These are phyloP conservation scores for Trichosporon faecale DNA, from an alignment of 1,284 basidiomycete species.

Conservation along the genomic window DNA sequence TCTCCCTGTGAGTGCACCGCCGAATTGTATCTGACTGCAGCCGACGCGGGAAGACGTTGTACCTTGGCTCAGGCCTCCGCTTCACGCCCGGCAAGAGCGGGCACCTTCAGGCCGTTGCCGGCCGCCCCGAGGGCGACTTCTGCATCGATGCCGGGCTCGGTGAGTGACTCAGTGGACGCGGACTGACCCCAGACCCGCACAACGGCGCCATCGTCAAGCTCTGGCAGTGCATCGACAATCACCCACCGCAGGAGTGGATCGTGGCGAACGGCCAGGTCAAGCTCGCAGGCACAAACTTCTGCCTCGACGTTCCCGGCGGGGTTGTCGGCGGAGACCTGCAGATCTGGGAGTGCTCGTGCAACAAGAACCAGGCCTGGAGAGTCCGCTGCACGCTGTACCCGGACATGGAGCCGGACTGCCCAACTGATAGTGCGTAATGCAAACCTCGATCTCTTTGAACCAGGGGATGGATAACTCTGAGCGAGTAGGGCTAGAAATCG, in stretches of 20 bases:
- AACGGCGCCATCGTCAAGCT: slow-evolving; percentile 27
- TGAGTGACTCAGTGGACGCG: not conserved
- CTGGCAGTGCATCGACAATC: slow-evolving; percentile 17
- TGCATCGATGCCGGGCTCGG: not conserved
- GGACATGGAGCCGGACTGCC: no score
- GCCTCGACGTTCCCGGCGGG: not conserved
- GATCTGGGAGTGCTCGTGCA: not conserved
- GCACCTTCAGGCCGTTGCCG: not conserved
- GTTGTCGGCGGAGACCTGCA: not conserved
- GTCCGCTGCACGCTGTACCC: not conserved
- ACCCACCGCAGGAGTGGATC: slow-evolving; percentile 26
- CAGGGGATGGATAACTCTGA: no score
- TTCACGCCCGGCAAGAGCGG: not conserved
- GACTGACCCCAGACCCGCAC: slow-evolving; percentile 11
- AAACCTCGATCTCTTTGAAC: no score
- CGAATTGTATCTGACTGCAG: not conserved
- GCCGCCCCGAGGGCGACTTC: not conserved
- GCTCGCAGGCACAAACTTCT: not conserved
- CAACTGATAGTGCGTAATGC: no score
- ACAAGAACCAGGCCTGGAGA: not conserved
- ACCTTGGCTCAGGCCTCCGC: not conserved
- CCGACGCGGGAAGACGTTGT: not conserved
- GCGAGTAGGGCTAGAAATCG: no score
- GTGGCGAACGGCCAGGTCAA: not conserved
- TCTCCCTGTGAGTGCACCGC: not conserved